Conservation (phyloP, 2,329 filamentous ascomycete species). For the Pestalotiopsis sp. region DNA sequence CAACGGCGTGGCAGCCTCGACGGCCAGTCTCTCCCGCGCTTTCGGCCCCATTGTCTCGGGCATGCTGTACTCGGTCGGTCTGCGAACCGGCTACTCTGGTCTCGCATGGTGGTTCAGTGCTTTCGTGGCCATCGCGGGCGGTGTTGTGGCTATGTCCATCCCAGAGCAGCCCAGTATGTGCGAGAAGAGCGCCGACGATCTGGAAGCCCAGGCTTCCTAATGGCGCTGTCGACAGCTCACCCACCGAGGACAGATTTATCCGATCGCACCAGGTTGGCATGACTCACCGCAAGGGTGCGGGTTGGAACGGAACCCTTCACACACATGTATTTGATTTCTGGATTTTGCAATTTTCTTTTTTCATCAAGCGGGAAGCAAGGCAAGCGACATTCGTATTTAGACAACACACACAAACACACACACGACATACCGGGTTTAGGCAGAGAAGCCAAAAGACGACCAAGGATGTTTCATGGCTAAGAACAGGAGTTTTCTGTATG, state of each 20-base stretch:
- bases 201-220: constrained; percentile 12
- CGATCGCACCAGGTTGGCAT: background rate
- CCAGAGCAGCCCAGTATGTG: constrained; percentile 59
- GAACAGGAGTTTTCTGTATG: background rate
- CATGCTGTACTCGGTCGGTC: constrained; percentile 78
- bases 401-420: background rate
- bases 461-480: background rate
- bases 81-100: constrained; percentile 80
- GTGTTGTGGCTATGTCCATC: constrained; percentile 75
- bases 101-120: constrained; percentile 93
- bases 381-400: constrained; percentile 3
- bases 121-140: constrained; percentile 74
- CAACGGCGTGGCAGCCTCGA: constrained; percentile 90
- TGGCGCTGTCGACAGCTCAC: background rate
- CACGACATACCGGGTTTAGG: background rate
- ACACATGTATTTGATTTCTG: background rate
- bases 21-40: constrained; percentile 84
- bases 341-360: background rate
- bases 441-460: background rate
- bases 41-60: constrained; percentile 90
- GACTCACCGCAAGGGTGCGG: background rate
- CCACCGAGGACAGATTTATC: background rate
- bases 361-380: background rate
- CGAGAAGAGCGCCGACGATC: constrained; percentile 36
- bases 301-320: background rate